phyloP scores from a whole-genome alignment of 805 yeast genomes.

The Metschnikowia peoriensis region DNA sequence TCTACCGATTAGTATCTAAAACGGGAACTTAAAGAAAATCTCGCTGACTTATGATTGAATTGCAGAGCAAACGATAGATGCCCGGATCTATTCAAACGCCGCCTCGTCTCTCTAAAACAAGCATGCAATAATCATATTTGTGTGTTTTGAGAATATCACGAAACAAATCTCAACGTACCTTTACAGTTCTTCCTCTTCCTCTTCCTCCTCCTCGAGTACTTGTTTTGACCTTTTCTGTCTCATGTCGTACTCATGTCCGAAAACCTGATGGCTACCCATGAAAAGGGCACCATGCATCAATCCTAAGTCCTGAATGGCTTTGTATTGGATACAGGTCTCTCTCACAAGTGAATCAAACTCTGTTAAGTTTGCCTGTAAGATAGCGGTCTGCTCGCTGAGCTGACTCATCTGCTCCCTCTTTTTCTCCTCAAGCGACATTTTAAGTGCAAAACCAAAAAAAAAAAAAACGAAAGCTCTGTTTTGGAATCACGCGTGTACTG shows the following conservation, averaged over 20 bases:
- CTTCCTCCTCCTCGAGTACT: not conserved
- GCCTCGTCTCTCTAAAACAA: no score
- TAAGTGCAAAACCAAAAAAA: not conserved
- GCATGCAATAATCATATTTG: no score
- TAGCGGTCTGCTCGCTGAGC: conserved; percentile 51
- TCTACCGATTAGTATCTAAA: no score
- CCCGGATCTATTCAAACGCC: no score
- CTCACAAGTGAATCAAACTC: conserved; percentile 52
- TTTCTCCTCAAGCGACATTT: conserved; percentile 11
- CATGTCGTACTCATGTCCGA: conserved; percentile 25
- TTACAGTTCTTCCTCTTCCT: no score
- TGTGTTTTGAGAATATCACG: no score
- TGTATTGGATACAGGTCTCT: conserved; percentile 52
- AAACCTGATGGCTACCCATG: conserved; percentile 43
- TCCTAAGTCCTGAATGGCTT: conserved; percentile 52
- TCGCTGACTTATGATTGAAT: no score
- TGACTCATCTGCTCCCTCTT: conserved; percentile 24
- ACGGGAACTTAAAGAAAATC: no score
- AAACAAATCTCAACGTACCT: no score
- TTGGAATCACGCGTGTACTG: not conserved
- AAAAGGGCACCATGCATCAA: conserved; percentile 54
- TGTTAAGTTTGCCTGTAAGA: conserved; percentile 53
- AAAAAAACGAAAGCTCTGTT: not conserved
- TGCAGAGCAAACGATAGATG: no score
- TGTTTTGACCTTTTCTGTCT: not conserved